These are phyloP conservation scores for Dichotomocladium elegans DNA, from an alignment of 371 early-diverging fungal genomes.

Conservation along the genomic window DNA sequence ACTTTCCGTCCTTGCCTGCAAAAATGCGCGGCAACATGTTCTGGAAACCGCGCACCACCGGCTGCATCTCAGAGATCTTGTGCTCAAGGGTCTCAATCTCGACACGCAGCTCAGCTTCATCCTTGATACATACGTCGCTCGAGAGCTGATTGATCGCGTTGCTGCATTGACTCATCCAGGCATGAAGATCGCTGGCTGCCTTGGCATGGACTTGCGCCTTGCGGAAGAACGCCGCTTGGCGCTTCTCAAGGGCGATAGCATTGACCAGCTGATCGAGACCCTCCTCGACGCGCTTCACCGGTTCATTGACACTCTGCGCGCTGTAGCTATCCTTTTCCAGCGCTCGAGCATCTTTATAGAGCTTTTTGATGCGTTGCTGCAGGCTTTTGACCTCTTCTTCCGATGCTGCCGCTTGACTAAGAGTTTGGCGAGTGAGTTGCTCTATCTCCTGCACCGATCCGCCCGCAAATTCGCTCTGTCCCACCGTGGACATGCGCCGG, in stretches of 20 bases:
- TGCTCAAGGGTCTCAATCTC: conserved; percentile 34
- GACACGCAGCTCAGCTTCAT: conserved; percentile 33
- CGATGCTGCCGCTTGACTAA: conserved; percentile 9
- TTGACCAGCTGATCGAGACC: conserved; percentile 22
- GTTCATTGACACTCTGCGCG: conserved; percentile 17
- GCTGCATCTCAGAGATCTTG: conserved; percentile 31
- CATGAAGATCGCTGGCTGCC: conserved; percentile 34
- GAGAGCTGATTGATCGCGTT: conserved; percentile 30
- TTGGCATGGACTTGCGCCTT: conserved; percentile 41
- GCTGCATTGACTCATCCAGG: conserved; percentile 41
- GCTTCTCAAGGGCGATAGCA: conserved; percentile 26
- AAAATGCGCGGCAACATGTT: conserved; percentile 32
- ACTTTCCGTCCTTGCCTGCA: conserved; percentile 20
- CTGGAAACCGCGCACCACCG: conserved; percentile 36
- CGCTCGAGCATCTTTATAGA: conserved; percentile 15
- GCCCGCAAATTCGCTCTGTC: conserved; percentile 19
- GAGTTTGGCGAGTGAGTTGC: conserved; percentile 10
- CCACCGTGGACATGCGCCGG: conserved; percentile 23
- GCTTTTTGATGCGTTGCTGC: conserved; percentile 14
- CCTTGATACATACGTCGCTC: conserved; percentile 34
- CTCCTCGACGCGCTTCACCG: conserved; percentile 18
- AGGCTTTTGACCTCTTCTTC: conserved; percentile 18
- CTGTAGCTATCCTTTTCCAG: background rate
- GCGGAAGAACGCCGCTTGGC: conserved; percentile 36
- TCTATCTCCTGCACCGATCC: conserved; percentile 15